Conservation (phyloP, 345 rosid species). For the Syzygium grande region DNA sequence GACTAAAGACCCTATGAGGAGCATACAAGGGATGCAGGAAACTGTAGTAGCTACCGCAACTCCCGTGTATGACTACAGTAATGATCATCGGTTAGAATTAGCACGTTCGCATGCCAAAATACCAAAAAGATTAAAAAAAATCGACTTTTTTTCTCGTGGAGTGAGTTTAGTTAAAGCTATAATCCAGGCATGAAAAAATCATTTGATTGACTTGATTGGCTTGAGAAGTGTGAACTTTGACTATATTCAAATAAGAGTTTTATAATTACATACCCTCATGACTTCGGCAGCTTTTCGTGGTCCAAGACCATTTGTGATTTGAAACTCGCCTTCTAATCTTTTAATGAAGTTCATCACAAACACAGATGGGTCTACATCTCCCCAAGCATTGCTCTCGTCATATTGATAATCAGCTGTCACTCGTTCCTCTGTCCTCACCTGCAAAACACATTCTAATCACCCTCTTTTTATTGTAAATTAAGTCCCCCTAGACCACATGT, state of each 20-base stretch:
- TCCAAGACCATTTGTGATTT: constrained; percentile 58
- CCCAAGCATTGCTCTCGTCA: constrained; percentile 18
- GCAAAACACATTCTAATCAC: neutral
- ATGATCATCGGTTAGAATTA: neutral
- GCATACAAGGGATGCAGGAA: neutral
- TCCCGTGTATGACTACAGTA: neutral
- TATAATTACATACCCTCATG: constrained; percentile 27
- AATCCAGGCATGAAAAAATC: no score
- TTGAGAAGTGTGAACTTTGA: neutral
- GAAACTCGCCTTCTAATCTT: constrained; percentile 41
- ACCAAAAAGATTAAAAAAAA: neutral
- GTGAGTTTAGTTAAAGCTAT: neutral
- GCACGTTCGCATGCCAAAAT: neutral
- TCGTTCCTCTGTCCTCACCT: constrained; percentile 40
- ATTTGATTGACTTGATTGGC: no score
- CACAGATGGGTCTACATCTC: constrained; percentile 41
- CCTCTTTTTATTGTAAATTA: neutral
- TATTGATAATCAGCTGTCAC: constrained; percentile 34
- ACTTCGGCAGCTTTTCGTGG: constrained; percentile 25
- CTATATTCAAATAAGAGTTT: neutral
- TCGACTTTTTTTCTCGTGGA: no score
- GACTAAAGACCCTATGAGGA: neutral
- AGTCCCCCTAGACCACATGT: neutral
- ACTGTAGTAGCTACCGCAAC: neutral
- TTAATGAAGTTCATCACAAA: constrained; percentile 18